A percentile compares a stretch with the other conserved stretches of the same genome.
Conservation (phyloP, 495 filamentous ascomycete species). For the Talaromyces liani region DNA sequence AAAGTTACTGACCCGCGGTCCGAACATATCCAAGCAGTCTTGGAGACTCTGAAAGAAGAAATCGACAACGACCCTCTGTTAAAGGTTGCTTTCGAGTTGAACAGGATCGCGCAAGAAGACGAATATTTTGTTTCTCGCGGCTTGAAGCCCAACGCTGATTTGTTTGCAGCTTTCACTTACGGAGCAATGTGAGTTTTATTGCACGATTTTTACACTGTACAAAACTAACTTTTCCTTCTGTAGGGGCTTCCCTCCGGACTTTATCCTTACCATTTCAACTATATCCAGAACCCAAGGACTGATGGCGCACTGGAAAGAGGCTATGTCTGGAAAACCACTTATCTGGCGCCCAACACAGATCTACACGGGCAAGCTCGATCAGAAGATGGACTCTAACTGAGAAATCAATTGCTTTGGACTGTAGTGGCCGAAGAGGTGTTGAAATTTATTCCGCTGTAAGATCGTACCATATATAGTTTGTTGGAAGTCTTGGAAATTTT, state of each 20-base stretch:
- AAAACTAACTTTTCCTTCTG: neutral
- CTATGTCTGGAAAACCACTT: constrained; percentile 22
- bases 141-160: constrained; percentile 46
- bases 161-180: constrained; percentile 43
- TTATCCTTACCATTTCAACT: neutral
- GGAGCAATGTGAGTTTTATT: constrained; percentile 31
- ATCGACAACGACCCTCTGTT: constrained; percentile 36
- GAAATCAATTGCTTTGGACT: neutral
- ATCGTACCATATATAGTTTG: no score
- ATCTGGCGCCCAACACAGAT: neutral
- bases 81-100: constrained; percentile 40
- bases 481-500: no score
- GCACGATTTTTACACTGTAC: neutral
- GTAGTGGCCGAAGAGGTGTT: no score
- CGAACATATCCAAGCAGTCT: constrained; percentile 29
- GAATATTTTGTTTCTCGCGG: constrained; percentile 41
- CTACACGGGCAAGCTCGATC: constrained; percentile 1
- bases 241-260: neutral
- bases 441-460: no score
- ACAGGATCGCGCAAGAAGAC: constrained; percentile 35
- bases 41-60: constrained; percentile 17
- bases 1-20: constrained; percentile 40
- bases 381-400: neutral
- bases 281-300: neutral
- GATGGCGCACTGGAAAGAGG: neutral